Evolutionary conservation across 1,284 basidiomycete genomes (phyloP).

Genomic region (Cryptococcus sp.): DNA sequence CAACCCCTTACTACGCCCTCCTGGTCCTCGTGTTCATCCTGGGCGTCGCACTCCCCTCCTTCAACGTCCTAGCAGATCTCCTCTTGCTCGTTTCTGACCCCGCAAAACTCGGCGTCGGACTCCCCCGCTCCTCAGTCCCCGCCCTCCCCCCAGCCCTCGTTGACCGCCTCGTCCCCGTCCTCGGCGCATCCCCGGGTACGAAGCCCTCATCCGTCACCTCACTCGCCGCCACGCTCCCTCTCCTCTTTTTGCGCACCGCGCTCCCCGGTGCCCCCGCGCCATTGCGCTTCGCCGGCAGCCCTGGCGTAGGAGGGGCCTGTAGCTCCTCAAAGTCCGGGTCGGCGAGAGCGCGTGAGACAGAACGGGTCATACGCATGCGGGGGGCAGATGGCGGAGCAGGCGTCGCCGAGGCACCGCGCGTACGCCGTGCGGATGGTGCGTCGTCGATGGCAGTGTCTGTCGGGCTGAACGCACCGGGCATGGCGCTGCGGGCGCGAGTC

Average conservation of each 20-base stretch:
- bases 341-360: conserved; percentile 28
- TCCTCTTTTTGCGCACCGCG: conserved; percentile 11
- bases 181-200: neutral
- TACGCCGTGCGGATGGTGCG: conserved; percentile 10
- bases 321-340: conserved; percentile 2
- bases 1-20: conserved; percentile 1
- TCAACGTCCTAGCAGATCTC: conserved; percentile 10
- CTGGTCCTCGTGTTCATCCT: conserved; percentile 21
- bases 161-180: conserved; percentile 16
- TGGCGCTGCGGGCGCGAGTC: conserved; percentile 3
- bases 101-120: conserved; percentile 41
- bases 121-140: conserved; percentile 28
- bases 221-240: conserved; percentile 19
- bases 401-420: conserved; percentile 1
- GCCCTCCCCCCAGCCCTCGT: conserved; percentile 26
- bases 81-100: conserved; percentile 11
- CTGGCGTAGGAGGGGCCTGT: neutral
- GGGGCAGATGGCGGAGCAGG: conserved; percentile 10
- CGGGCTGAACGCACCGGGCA: conserved; percentile 18
- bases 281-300: conserved; percentile 2
- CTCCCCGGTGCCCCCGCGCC: conserved; percentile 6
- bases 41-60: conserved; percentile 25
- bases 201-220: conserved; percentile 21
- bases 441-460: conserved; percentile 1
- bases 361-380: conserved; percentile 29